Percentiles rank a stretch among this genome's conserved stretches.
Conservation (phyloP, 768 basidiomycete species). For the Kwoniella dendrophila region DNA sequence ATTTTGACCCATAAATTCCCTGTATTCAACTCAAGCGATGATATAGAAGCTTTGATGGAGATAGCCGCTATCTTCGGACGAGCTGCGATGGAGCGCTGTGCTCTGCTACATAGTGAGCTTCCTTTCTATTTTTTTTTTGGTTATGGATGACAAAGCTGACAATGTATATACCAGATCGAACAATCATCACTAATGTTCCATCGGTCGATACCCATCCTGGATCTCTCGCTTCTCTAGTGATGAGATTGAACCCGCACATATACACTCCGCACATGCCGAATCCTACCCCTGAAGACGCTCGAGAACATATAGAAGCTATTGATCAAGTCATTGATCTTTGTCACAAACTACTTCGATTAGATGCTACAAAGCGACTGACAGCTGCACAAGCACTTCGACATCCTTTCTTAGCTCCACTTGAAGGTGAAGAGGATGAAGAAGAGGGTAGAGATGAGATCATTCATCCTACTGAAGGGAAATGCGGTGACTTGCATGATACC, state of each 20-base stretch:
- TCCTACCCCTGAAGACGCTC: constrained; percentile 57
- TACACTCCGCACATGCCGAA: constrained; percentile 61
- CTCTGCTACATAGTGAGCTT: constrained; percentile 79
- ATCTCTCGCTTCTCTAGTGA: constrained; percentile 73
- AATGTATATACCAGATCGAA: constrained; percentile 67
- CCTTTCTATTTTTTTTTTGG: not conserved
- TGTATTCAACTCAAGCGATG: constrained; percentile 88
- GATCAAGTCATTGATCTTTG: constrained; percentile 74
- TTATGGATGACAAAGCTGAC: constrained; percentile 12
- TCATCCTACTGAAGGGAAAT: constrained; percentile 30
- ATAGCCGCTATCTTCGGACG: constrained; percentile 83
- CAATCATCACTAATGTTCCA: constrained; percentile 87
- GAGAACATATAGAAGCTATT: constrained; percentile 63
- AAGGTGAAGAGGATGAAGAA: constrained; percentile 51
- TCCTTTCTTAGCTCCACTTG: constrained; percentile 65
- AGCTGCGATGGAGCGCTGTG: constrained; percentile 77
- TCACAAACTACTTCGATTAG: constrained; percentile 71
- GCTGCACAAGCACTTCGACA: constrained; percentile 77
- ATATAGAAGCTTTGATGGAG: constrained; percentile 94
- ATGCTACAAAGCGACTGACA: constrained; percentile 74
- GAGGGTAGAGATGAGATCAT: constrained; percentile 24
- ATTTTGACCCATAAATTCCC: constrained; percentile 92
- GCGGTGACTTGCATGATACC: constrained; percentile 37
- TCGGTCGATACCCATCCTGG: constrained; percentile 69
- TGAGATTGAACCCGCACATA: constrained; percentile 70